phyloP scores from a whole-genome alignment of 2,329 filamentous ascomycete species.

The Cytospora mali region DNA sequence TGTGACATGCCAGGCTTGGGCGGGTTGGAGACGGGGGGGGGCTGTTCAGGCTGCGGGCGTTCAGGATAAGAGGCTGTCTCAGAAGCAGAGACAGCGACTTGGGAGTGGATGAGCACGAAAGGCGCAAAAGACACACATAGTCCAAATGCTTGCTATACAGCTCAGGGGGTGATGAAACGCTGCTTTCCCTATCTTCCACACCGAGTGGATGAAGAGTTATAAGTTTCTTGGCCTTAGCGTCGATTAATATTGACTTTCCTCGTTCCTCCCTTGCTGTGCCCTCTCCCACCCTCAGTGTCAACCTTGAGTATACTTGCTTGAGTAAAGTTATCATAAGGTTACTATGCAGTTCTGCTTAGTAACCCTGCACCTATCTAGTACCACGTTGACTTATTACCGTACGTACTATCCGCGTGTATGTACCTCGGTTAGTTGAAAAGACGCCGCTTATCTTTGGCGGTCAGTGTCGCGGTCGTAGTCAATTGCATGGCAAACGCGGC shows the following conservation, averaged over 20 bases:
- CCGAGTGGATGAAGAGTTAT: not conserved
- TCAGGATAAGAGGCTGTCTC: not conserved
- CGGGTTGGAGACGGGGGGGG: too few relatives aligned
- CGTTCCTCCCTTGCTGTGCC: too few relatives aligned
- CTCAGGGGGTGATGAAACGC: too few relatives aligned
- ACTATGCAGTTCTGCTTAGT: too few relatives aligned
- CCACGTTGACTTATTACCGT: too few relatives aligned
- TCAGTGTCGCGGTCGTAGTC: not conserved
- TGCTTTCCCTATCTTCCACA: not conserved
- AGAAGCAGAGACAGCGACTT: not conserved
- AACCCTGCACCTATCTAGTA: too few relatives aligned
- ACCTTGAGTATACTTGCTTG: too few relatives aligned
- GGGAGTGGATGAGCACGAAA: not conserved
- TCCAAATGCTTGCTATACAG: not conserved
- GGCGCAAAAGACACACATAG: not conserved
- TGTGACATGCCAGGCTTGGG: not conserved
- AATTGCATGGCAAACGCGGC: slow-evolving; percentile 21
- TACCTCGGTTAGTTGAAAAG: too few relatives aligned
- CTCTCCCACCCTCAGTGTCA: too few relatives aligned
- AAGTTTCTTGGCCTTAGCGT: not conserved
- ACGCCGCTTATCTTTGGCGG: too few relatives aligned
- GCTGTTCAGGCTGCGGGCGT: not conserved
- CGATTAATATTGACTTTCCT: not conserved
- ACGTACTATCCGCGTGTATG: too few relatives aligned
- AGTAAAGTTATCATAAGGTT: not conserved